A percentile compares a stretch with the other conserved stretches of the same genome.
These are phyloP conservation scores for Candida qinlingensis DNA, from an alignment of 805 yeast species.

Conservation along the genomic window DNA sequence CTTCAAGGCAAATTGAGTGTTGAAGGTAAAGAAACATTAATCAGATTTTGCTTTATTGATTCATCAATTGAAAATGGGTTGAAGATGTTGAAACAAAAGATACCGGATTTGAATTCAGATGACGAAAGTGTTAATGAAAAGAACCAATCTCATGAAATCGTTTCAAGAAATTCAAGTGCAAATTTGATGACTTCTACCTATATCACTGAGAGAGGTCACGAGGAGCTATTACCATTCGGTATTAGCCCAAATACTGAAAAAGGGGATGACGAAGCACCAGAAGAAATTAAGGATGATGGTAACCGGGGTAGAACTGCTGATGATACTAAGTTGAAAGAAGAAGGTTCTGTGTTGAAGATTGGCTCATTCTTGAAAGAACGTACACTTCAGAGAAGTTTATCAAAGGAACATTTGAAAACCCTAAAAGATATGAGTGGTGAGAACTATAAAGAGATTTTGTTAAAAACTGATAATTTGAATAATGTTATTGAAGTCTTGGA, in stretches of 20 bases:
- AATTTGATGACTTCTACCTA: constrained; percentile 22
- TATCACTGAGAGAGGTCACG: constrained; percentile 27
- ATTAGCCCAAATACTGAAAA: constrained; percentile 23
- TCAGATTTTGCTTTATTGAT: constrained; percentile 67
- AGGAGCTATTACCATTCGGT: constrained; percentile 34
- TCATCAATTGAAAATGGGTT: constrained; percentile 59
- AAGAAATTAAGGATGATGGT: constrained; percentile 25
- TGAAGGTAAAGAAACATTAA: constrained; percentile 75
- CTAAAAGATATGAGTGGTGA: constrained; percentile 29
- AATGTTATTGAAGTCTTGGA: constrained; percentile 34
- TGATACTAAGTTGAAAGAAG: constrained; percentile 19
- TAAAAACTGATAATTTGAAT: constrained; percentile 33
- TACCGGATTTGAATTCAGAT: constrained; percentile 3
- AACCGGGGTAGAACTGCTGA: constrained; percentile 14
- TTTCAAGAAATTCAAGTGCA: constrained; percentile 12
- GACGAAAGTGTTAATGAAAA: not conserved
- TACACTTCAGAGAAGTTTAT: constrained; percentile 14
- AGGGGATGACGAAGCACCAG: constrained; percentile 26
- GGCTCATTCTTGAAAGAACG: constrained; percentile 12
- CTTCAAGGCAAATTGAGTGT: constrained; percentile 47
- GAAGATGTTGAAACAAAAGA: constrained; percentile 28
- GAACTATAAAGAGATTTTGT: constrained; percentile 30
- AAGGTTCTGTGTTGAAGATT: constrained; percentile 20
- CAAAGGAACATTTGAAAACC: constrained; percentile 25
- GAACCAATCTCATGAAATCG: not conserved